A percentile compares a stretch with the other conserved stretches of the same genome.
These are phyloP conservation scores for Benincasa hispida DNA, from an alignment of 306 rosid species.

Conservation along the genomic window DNA sequence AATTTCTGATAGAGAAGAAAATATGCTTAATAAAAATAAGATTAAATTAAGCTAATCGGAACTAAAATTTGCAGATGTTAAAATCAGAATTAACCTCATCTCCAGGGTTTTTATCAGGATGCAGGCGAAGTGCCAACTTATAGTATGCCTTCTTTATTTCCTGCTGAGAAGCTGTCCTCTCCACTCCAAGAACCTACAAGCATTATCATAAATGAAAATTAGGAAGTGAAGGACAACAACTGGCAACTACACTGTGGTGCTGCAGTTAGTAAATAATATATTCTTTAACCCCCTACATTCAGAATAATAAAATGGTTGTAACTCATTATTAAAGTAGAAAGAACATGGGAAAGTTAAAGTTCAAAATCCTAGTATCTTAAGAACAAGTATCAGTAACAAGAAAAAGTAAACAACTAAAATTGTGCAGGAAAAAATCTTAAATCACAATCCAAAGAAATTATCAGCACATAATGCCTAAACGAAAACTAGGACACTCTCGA, in stretches of 20 bases:
- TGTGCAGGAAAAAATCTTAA: neutral
- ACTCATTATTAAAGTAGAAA: neutral
- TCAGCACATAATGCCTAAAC: neutral
- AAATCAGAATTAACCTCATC: constrained; percentile 43
- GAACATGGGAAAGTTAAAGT: neutral
- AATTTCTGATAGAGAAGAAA: neutral
- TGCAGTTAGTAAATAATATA: too few relatives aligned
- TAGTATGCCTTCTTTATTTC: constrained; percentile 88
- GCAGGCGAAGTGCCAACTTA: constrained; percentile 81
- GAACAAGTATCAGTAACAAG: neutral
- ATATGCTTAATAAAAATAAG: neutral
- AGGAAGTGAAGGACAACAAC: neutral
- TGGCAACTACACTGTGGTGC: neutral
- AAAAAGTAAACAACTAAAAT: neutral
- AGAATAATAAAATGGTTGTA: neutral
- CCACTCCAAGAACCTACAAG: constrained; percentile 61
- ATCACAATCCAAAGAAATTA: neutral
- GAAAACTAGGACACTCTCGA: neutral
- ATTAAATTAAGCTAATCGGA: neutral
- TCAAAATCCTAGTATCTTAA: neutral
- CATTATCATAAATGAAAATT: neutral
- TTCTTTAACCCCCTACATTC: neutral
- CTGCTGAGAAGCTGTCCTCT: constrained; percentile 70
- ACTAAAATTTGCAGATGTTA: neutral
- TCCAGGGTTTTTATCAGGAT: constrained; percentile 85